These are phyloP conservation scores for Apiospora koreana DNA, from an alignment of 2,329 filamentous ascomycete species.

Conservation along the genomic window DNA sequence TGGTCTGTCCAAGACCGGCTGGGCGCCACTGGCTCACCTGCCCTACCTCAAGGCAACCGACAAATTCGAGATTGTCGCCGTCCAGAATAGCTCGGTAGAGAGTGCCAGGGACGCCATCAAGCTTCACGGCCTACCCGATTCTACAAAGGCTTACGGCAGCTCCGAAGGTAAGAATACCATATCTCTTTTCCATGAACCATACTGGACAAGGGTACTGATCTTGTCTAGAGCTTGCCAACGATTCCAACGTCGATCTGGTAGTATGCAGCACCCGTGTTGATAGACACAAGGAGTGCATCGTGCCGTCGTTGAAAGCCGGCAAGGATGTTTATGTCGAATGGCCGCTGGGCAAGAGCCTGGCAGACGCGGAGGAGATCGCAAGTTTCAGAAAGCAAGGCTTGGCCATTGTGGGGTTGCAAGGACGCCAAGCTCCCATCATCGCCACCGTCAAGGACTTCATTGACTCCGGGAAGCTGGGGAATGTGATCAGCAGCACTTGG, in stretches of 20 bases:
- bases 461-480: background rate
- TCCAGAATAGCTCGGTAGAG: conserved; percentile 10
- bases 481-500: conserved; percentile 9
- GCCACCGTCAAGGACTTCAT: conserved; percentile 1
- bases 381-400: background rate
- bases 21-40: background rate
- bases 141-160: background rate
- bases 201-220: background rate
- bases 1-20: conserved; percentile 3
- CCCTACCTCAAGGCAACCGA: background rate
- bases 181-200: background rate
- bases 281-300: background rate
- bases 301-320: conserved; percentile 1
- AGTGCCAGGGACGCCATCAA: conserved; percentile 8
- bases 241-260: conserved; percentile 6
- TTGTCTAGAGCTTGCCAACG: background rate
- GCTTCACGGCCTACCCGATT: background rate
- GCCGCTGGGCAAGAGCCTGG: conserved; percentile 11
- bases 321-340: conserved; percentile 14
- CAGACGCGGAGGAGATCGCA: background rate
- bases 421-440: background rate
- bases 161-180: background rate
- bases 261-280: conserved; percentile 5
- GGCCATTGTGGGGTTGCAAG: conserved; percentile 3
- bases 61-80: conserved; percentile 8